Evolutionary conservation across 2,329 filamentous ascomycete species (phyloP), one percentile per base, ranked within the genome.

Genomic region (Botrytis cinerea): DNA sequence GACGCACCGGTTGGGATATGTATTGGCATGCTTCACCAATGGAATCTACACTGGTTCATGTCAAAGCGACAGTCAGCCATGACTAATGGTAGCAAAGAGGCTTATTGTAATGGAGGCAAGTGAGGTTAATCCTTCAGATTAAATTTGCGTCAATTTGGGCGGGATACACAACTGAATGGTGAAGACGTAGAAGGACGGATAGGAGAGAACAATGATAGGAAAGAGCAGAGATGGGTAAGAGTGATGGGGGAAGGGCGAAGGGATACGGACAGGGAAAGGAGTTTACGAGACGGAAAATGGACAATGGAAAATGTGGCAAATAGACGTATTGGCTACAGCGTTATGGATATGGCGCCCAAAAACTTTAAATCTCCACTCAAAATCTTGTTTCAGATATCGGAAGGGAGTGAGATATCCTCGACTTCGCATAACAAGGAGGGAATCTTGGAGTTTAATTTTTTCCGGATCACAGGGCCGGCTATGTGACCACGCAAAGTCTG

Each of bases 361-460:
- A 40, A 25, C 5, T 14, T 61, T 2, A 4, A 5, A 14, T 25
- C 5, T 6, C 40, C 35, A 25, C 57, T 9, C 20, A 25, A 25
- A n/a, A 12, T 25, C 22, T 20, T 7, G 2, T 8, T 54, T 60
- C 9, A 22, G 2, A 1, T 25, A 0, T 38, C 16, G 0, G 14
- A 8, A 38, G 4, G 5, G 4, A 14, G 2, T 3, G 3, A 14
- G 6, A n/a, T n/a, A 1, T 16, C 12, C 5, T 61, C 35, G 59
- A n/a, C 20, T 61, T 61, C 2, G 32, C 59, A n/a, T 35, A 12
- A 12, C 1, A 12, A 32, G 54, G 5, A 25, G 32, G 3, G 8
- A 2, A 61, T 61, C 10, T n/a, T 25, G 22, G 10, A 9, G 22
- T 25, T 61, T 40, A 2, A n/a, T n/a, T 35, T 8, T 3, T n/a